These are phyloP conservation scores for Leccinum brunneo-olivaceum DNA, from an alignment of 1,284 basidiomycete genomes.

Conservation along the genomic window DNA sequence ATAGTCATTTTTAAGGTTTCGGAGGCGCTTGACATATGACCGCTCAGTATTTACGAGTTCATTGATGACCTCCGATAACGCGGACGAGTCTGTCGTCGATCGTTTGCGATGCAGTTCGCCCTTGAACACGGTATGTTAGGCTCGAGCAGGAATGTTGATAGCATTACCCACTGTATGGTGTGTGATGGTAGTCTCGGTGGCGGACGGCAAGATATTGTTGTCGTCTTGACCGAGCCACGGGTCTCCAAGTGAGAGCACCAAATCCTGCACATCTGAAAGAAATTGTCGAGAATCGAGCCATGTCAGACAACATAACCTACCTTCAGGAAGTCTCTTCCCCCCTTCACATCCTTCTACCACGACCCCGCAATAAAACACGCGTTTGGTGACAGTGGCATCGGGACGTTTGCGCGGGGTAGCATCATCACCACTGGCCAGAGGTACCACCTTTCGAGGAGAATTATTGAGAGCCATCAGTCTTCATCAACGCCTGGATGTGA, in stretches of 20 bases:
- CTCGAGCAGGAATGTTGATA: not conserved
- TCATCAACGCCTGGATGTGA: constrained; percentile 16
- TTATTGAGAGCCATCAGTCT: constrained; percentile 38
- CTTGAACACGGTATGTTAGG: constrained; percentile 29
- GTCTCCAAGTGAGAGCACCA: constrained; percentile 69
- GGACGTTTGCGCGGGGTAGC: constrained; percentile 35
- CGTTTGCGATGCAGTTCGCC: constrained; percentile 43
- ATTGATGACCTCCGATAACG: constrained; percentile 62
- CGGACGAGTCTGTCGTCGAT: constrained; percentile 54
- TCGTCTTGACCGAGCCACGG: constrained; percentile 43
- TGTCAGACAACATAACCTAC: constrained; percentile 33
- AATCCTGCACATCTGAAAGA: constrained; percentile 64
- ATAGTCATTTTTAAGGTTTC: constrained; percentile 73
- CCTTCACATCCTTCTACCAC: constrained; percentile 73
- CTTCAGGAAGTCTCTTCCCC: constrained; percentile 60
- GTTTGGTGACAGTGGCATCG: constrained; percentile 48
- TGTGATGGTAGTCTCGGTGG: constrained; percentile 32
- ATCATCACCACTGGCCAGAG: constrained; percentile 61
- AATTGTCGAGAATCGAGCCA: not conserved
- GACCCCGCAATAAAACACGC: constrained; percentile 75
- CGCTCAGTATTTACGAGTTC: constrained; percentile 76
- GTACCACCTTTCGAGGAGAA: constrained; percentile 67
- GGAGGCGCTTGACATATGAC: constrained; percentile 70
- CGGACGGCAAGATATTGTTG: constrained; percentile 36
- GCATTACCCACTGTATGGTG: constrained; percentile 38